Evolutionary conservation across 129 eudicot genomes (phyloP), one percentile per base, ranked within the genome.

Genomic region (Flaveria ramosissima): DNA sequence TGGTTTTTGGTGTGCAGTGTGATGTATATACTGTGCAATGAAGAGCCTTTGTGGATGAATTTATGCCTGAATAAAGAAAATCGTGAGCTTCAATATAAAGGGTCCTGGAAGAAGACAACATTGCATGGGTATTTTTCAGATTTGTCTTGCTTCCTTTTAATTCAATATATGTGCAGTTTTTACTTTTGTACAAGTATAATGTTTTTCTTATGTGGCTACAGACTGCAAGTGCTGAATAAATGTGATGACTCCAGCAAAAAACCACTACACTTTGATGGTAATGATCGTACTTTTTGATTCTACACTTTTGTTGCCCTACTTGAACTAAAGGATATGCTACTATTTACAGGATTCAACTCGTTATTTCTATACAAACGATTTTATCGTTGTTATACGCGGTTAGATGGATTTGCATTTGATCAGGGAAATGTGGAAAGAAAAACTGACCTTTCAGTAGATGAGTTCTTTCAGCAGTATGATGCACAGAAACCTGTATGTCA

Each of bases 31-130:
- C 76, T 94, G 39, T 94, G 97, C 93, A 94, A 94, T 83, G 99
- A 94, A 86, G 99, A 94, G 82, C 99, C 99, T 52, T 85, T 91
- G 36, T 94, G 99, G 99, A 94, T 94, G 99, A 83, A 81, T 61
- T 74, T 94, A 73, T 94, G 99, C 86, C 89, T 94, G 68, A 76
- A 75, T 69, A 86, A 83, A 76, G 84, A 85, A 73, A 89, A 85
- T 78, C 89, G 84, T 51, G 84, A 77, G 53, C 86, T 94, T 75
- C 84, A 89, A 79, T 94, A 89, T 79, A 84, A 89, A 83, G 96
- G 96, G 46, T 91, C 99, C 16, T 94, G 99, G 99, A 94, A 91
- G 86, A 94, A 71, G 81, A 94, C 99, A 27, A 70, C 89, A 17
- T 83, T 94, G 78, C 84, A 90, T 83, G 89, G 89, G 97, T 91